Base-by-base conservation (phyloP, 1,284 basidiomycete species). In the Ustilago sp. region DNA sequence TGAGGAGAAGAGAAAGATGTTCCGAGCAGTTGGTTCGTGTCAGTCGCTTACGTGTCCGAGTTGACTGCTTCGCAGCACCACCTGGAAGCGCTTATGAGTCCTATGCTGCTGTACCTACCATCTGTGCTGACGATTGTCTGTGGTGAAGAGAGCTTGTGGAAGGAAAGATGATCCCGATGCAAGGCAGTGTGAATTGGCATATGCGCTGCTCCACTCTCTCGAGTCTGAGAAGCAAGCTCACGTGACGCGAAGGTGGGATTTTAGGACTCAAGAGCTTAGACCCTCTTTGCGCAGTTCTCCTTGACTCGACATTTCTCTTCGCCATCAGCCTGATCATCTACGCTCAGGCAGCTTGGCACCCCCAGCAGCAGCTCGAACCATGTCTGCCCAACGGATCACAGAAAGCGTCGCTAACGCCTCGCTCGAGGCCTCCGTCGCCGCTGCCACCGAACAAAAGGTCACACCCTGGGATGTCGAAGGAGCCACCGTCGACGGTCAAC, bases 381-480 rank as follows among this genome's bases (percentile, higher is more conserved):
- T 67, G 61, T 70, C 66, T 38, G 63, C 77, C 39, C 75, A 80
- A 31, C 64, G 75, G 19, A 65, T 81, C 47, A 70, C 80, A n/a
- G 55, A 74, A 53, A 67, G 72, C 31, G 66, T 81, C 2, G 79
- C 69, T 19, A 77, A 80, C 41, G 32, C 72, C 34, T 79, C 80
- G 39, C 59, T 80, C 38, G 69, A 68, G 41, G 68, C 67, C 15
- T 72, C 71, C 5, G 63, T 64, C 19, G 68, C 71, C 23, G 71
- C 67, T 7, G 73, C 79, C n/a, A 69, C 61, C 56, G 74, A 74
- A 23, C 96, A 99, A 87, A 90, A 94, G 68, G 92, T 99, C 57
- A 99, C 96, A 0, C 97, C 97, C 23, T 99, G 97, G 93, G 95
- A 98, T 79, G 97, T 99, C 7, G 93, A 97, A 83, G 97, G 96